Evolutionary conservation across 176 grass and related monocot genomes (phyloP).

Genomic region (Eleusine coracana): DNA sequence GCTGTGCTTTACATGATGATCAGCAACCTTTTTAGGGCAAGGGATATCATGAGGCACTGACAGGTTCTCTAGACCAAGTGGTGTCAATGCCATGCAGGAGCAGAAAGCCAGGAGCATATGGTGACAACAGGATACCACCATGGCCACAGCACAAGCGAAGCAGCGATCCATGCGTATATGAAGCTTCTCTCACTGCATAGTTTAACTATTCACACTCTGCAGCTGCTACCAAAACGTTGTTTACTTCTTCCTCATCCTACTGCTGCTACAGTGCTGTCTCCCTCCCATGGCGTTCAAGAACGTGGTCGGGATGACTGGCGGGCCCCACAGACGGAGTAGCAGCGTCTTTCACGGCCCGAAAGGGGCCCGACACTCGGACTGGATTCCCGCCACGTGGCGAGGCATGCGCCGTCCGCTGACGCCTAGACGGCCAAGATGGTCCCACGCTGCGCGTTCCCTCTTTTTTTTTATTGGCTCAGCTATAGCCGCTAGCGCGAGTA

Average conservation of each 20-base stretch:
- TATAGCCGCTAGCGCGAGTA: background rate
- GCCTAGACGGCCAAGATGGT: constrained; percentile 46
- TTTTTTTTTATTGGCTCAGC: constrained; percentile 31
- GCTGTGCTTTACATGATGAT: constrained; percentile 40
- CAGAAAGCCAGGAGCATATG: constrained; percentile 20
- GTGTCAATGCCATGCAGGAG: constrained; percentile 38
- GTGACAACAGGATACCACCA: constrained; percentile 45
- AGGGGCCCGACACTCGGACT: constrained; percentile 23
- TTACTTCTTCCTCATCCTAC: background rate
- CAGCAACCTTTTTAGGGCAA: constrained; percentile 17
- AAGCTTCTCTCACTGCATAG: constrained; percentile 51
- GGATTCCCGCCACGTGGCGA: constrained; percentile 46
- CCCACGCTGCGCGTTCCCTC: constrained; percentile 26
- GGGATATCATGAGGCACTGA: constrained; percentile 37
- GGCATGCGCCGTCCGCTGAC: constrained; percentile 43
- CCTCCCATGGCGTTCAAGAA: constrained; percentile 18
- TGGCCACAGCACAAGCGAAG: constrained; percentile 2
- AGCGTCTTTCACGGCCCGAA: constrained; percentile 35
- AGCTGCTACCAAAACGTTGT: background rate
- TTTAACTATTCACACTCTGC: background rate
- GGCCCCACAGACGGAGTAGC: background rate
- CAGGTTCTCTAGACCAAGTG: constrained; percentile 53
- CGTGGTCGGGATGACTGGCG: background rate
- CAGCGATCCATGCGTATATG: background rate
- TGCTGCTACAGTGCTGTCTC: background rate